A percentile compares a stretch with the other conserved stretches of the same genome.
Evolutionary conservation across 2,329 filamentous ascomycete species (phyloP).

Genomic region (Pseudogymnoascus destructans): DNA sequence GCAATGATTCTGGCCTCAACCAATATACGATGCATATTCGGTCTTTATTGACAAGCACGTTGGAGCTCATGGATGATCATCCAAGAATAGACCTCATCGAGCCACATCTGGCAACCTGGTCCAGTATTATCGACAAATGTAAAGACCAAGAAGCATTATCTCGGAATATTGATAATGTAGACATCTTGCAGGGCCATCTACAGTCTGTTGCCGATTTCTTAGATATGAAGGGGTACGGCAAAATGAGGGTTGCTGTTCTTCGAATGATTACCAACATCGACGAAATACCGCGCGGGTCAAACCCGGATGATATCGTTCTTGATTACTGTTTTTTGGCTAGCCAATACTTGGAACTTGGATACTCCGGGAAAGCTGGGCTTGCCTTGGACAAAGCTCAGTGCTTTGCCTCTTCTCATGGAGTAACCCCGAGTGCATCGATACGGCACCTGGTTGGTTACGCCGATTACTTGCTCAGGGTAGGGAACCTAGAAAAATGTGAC

Average conservation of each 20-base stretch:
- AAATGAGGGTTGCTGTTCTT: conserved; percentile 35
- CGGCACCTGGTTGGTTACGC: conserved; percentile 58
- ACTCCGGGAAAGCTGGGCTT: conserved; percentile 43
- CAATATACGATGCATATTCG: conserved; percentile 19
- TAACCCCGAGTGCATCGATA: conserved; percentile 34
- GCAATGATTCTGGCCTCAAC: conserved; percentile 19
- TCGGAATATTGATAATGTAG: conserved; percentile 35
- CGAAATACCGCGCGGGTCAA: conserved; percentile 31
- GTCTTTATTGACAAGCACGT: conserved; percentile 17
- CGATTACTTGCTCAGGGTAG: conserved; percentile 59
- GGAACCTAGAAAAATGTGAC: conserved; percentile 48
- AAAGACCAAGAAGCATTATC: conserved; percentile 30
- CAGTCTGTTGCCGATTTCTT: conserved; percentile 42
- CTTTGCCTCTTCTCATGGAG: conserved; percentile 29
- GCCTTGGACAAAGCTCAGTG: conserved; percentile 46
- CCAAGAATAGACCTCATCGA: conserved; percentile 20
- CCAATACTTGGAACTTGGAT: conserved; percentile 46
- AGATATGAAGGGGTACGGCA: conserved; percentile 41
- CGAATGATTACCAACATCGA: conserved; percentile 34
- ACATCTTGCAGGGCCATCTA: conserved; percentile 37
- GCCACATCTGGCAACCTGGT: conserved; percentile 22
- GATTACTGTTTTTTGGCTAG: conserved; percentile 31
- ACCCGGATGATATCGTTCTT: conserved; percentile 31
- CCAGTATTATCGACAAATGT: conserved; percentile 32
- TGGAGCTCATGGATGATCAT: conserved; percentile 20